Percentiles rank a stretch among this genome's conserved stretches.
Conservation (phyloP, 1,284 basidiomycete genomes). For the Ustilago sp. region DNA sequence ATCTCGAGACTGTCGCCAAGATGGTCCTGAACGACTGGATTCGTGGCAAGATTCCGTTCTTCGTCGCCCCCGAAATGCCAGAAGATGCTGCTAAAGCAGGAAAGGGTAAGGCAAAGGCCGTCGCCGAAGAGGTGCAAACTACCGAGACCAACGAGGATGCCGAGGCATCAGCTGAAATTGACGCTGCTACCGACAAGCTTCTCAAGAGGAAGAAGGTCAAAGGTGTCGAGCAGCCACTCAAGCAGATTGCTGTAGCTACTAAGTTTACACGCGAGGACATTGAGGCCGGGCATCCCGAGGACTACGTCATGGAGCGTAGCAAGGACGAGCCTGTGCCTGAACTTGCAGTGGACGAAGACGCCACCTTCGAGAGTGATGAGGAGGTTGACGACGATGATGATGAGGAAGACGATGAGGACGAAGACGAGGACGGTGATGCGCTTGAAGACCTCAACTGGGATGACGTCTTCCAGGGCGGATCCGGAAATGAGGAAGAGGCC, state of each 20-base stretch:
- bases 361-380: slow-evolving; percentile 52
- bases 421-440: slow-evolving; percentile 55
- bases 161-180: slow-evolving; percentile 20
- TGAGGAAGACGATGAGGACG: slow-evolving; percentile 64
- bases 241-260: slow-evolving; percentile 74
- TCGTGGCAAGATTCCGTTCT: slow-evolving; percentile 90
- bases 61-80: slow-evolving; percentile 76
- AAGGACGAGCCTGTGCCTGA: slow-evolving; percentile 55
- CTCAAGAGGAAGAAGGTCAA: slow-evolving; percentile 71
- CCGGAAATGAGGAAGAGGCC: slow-evolving; percentile 49
- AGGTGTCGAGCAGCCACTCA: slow-evolving; percentile 74
- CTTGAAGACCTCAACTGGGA: slow-evolving; percentile 83
- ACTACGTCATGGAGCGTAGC: slow-evolving; percentile 66
- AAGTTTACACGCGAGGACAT: slow-evolving; percentile 72
- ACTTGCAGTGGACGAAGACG: slow-evolving; percentile 50
- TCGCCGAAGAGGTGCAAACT: slow-evolving; percentile 27
- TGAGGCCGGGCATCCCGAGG: slow-evolving; percentile 62
- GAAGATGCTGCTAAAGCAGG: slow-evolving; percentile 30
- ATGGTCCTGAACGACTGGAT: slow-evolving; percentile 98
- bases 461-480: slow-evolving; percentile 75
- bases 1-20: slow-evolving; percentile 90
- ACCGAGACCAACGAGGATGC: slow-evolving; percentile 16
- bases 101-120: slow-evolving; percentile 54
- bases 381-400: slow-evolving; percentile 57
- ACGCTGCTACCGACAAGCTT: slow-evolving; percentile 36